Percentiles rank a stretch among this genome's conserved stretches.
Conservation (phyloP, 1,139 yeast genomes). For the Protomyces inouyei region DNA sequence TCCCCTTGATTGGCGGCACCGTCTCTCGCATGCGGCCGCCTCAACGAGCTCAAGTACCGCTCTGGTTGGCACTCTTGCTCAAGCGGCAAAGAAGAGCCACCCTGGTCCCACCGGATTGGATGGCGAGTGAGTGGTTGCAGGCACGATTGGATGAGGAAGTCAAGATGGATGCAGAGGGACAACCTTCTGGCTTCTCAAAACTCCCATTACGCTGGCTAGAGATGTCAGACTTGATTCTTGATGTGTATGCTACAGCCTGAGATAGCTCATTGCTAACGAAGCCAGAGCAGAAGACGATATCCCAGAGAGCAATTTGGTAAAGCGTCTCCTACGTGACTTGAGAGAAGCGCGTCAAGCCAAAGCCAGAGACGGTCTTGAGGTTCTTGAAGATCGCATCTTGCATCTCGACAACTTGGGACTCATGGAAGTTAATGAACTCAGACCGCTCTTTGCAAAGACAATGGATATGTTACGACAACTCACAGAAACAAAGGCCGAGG, state of each 20-base stretch:
- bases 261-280: neutral
- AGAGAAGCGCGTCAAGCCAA: constrained; percentile 79
- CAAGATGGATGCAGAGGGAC: constrained; percentile 45
- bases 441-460: constrained; percentile 72
- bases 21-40: constrained; percentile 52
- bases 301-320: constrained; percentile 55
- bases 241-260: constrained; percentile 35
- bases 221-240: constrained; percentile 60
- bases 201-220: constrained; percentile 91
- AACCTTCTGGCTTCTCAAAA: constrained; percentile 48
- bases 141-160: constrained; percentile 65
- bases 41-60: constrained; percentile 65
- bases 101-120: constrained; percentile 84
- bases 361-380: constrained; percentile 69
- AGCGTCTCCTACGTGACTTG: constrained; percentile 73
- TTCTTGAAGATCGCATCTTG: constrained; percentile 75
- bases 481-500: constrained; percentile 15
- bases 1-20: constrained; percentile 60
- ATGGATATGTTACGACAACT: constrained; percentile 65
- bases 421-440: constrained; percentile 78
- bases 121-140: constrained; percentile 54
- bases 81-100: constrained; percentile 83
- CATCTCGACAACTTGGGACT: constrained; percentile 77
- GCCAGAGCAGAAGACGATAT: constrained; percentile 65
- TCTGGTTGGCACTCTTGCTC: constrained; percentile 82